Evolutionary conservation across 2,329 filamentous ascomycete species (phyloP).

Genomic region (Alternaria novae-zelandiae): DNA sequence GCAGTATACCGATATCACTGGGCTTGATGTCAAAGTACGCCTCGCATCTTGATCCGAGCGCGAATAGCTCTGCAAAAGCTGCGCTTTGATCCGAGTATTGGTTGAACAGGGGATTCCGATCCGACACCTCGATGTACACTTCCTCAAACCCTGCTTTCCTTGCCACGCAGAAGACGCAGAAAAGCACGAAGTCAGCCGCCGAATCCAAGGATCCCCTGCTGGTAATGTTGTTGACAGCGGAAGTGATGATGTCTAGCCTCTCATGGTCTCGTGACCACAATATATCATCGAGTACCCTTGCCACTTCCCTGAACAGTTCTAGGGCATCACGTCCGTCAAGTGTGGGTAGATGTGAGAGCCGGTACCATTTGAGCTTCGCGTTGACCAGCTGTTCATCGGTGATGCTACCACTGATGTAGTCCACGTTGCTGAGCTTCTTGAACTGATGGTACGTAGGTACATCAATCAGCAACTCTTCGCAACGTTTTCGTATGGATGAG

Average conservation of each 20-base stretch:
- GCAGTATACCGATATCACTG: conserved; percentile 44
- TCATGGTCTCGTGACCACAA: conserved; percentile 40
- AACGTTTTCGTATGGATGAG: conserved; percentile 31
- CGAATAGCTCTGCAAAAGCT: conserved; percentile 68
- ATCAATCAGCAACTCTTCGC: conserved; percentile 44
- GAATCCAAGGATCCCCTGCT: conserved; percentile 33
- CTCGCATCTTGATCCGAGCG: conserved; percentile 67
- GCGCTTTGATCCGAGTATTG: conserved; percentile 68
- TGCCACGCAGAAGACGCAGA: conserved; percentile 64
- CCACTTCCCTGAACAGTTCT: conserved; percentile 42
- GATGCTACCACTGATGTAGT: conserved; percentile 39
- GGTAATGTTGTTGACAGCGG: conserved; percentile 33
- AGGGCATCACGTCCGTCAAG: conserved; percentile 33
- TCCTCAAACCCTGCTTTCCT: conserved; percentile 65
- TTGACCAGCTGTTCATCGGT: conserved; percentile 40
- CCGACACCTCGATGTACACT: conserved; percentile 67
- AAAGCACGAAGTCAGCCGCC: conserved; percentile 60
- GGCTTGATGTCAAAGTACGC: conserved; percentile 64
- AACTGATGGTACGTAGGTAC: conserved; percentile 46
- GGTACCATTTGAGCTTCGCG: conserved; percentile 45
- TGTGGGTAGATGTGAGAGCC: conserved; percentile 32
- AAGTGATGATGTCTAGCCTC: conserved; percentile 39
- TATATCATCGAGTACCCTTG: conserved; percentile 32
- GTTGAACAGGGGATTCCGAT: conserved; percentile 67
- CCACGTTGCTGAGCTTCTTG: conserved; percentile 45